Evolutionary conservation across 345 rosid genomes (phyloP), one percentile per base, ranked within the genome.

Genomic region (Rhodamnia argentea): DNA sequence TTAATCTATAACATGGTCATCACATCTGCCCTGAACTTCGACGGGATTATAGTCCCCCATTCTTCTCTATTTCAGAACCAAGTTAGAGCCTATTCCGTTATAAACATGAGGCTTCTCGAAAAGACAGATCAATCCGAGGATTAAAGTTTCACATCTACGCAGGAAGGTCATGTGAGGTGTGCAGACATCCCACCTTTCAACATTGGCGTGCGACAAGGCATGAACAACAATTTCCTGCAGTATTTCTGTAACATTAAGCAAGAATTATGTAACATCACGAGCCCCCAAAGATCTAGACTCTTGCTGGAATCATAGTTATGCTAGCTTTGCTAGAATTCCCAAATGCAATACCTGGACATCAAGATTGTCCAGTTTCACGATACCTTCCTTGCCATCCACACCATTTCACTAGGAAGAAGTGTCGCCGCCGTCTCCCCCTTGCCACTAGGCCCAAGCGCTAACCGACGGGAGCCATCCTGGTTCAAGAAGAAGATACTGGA

Each of bases 271-370:
- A 62, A 62, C 76, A 62, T 29, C 37, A 18, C 76, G 76, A 14
- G 76, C 76, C 22, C 76, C 42, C 24, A 62, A 29, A 62, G 76
- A 62, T 62, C 76, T 62, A 15, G 42, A 29, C 22, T 29, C 76
- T 29, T 29, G 29, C 22, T 15, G 40, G 76, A 62, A 62, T 62
- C 76, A 15, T 37, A 62, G 42, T 62, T 7, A 29, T 7, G 40
- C 75, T 18, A 93, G 86, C 92, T 94, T 97, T 50, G 98, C 99
- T 83, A 97, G 91, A 84, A 93, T 89, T 60, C 86, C 94, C 91
- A 97, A 88, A 83, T 93, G 98, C 87, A 97, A 93, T 89, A 97
- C 95, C 95, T 93, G 94, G 53, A 97, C 99, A 50, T 97, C 99
- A 32, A 97, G 94, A 59, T 93, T 95, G 82, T 93, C 98, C 85